These are phyloP conservation scores for Albatrellus ellisii DNA, from an alignment of 768 basidiomycete genomes.

Conservation along the genomic window DNA sequence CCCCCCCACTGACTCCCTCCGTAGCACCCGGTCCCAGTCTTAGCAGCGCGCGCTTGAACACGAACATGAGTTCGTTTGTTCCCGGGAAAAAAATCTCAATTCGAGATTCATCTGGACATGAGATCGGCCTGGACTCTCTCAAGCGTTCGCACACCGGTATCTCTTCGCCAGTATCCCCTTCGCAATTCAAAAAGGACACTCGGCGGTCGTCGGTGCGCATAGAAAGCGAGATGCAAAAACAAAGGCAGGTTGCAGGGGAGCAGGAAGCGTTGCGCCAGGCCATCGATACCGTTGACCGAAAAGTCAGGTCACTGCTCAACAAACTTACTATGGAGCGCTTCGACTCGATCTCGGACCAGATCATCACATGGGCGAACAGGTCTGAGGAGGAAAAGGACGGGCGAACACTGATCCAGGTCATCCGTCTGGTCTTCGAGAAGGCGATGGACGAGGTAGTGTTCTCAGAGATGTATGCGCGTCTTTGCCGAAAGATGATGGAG, in stretches of 20 bases:
- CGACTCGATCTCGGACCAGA: conserved; percentile 90
- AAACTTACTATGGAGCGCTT: conserved; percentile 96
- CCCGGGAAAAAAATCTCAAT: conserved; percentile 29
- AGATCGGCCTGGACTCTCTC: conserved; percentile 45
- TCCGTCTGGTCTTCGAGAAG: conserved; percentile 93
- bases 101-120: conserved; percentile 31
- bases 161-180: conserved; percentile 16
- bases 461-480: conserved; percentile 95
- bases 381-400: conserved; percentile 88
- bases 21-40: conserved; percentile 24
- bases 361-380: conserved; percentile 91
- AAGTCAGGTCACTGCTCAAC: conserved; percentile 86
- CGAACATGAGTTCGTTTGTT: conserved; percentile 53
- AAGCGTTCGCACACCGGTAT: conserved; percentile 32
- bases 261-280: conserved; percentile 35
- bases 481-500: conserved; percentile 95
- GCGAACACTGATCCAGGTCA: conserved; percentile 89
- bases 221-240: conserved; percentile 47
- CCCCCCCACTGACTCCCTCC: conserved; percentile 58
- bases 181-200: conserved; percentile 9
- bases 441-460: conserved; percentile 92
- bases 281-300: conserved; percentile 82
- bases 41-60: conserved; percentile 44
- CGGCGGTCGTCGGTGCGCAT: conserved; percentile 35
- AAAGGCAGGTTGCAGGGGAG: conserved; percentile 33